Evolutionary conservation across 1,284 basidiomycete species (phyloP), one percentile per base, ranked within the genome.

Genomic region (Cryptococcus sp.): DNA sequence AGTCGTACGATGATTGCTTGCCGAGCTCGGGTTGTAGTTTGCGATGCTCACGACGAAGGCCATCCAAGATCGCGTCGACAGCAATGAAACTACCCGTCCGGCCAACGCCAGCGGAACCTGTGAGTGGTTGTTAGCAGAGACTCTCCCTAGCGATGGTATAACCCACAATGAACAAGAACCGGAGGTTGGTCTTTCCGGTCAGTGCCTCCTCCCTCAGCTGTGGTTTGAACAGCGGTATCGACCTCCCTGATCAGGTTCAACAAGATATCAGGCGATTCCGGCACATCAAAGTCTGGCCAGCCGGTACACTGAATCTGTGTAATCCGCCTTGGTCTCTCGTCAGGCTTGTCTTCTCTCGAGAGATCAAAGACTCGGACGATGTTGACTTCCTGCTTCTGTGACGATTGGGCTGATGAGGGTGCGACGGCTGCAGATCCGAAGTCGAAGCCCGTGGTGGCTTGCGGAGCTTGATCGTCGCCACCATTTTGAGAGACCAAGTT

Each of bases 201-300:
- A 65, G 49, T 50, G 46, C 42, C 52, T 45, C 58, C 68, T 58
- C 65, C 63, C 5, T 82, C 80, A 4, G 82, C 82, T 40, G 80
- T 78, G 50, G 87, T 85, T 0, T 86, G 83, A 50, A 85, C 83
- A 38, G 83, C 83, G 3, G 59, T 53, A 58, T 86, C 82, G 23
- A 86, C 84, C 55, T 85, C 81, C 35, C 77, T 75, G 63, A 95
- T 84, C 38, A 96, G 82, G 5, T 83, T 80, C 45, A 95, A 78
- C 25, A 96, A 79, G 3, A 87, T 87, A 5, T 83, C 80, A 0
- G 92, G 86, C 57, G 90, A 85, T 10, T 88, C 86, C 1, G 93
- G 93, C 3, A 96, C 91, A 72, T 93, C 93, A 80, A 95, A 88
- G 71, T 97, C 93, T 2, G 92, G 91, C 93, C 93, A 97, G 35